phyloP scores from a whole-genome alignment of 1,284 basidiomycete genomes.

The Ceratobasidium sp. region DNA sequence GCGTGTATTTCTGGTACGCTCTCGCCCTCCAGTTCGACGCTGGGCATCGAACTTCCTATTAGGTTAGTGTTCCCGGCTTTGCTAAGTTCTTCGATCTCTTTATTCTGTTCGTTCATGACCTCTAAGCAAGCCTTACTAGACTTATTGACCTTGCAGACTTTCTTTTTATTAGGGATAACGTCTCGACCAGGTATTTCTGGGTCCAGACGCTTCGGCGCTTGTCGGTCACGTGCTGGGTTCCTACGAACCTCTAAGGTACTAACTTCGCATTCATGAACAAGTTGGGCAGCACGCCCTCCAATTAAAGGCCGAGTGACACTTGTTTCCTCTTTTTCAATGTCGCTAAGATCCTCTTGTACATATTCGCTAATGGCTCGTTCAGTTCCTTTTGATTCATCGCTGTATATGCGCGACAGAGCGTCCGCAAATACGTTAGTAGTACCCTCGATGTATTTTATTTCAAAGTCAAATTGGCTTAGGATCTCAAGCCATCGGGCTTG shows the following conservation, averaged over 20 bases:
- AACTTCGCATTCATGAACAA: not conserved
- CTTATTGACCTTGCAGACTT: too few relatives aligned
- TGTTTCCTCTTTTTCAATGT: not conserved
- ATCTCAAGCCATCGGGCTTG: conserved; percentile 56
- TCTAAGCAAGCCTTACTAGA: too few relatives aligned
- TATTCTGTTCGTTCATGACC: too few relatives aligned
- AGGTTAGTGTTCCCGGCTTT: not conserved
- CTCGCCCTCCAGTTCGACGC: conserved; percentile 22
- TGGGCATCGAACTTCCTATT: not conserved
- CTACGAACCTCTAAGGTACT: not conserved
- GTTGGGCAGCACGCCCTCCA: not conserved
- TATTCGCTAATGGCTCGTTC: not conserved
- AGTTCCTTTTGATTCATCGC: not conserved
- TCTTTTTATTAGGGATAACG: too few relatives aligned
- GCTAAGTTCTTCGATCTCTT: not conserved
- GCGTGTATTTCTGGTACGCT: not conserved
- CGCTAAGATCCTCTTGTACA: not conserved
- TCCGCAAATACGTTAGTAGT: not conserved
- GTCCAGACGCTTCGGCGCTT: not conserved
- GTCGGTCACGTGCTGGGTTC: not conserved
- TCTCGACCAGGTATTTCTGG: conserved; percentile 6
- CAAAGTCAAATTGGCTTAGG: conserved; percentile 53
- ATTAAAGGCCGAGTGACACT: not conserved
- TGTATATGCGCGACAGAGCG: too few relatives aligned
- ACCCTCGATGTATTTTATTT: conserved; percentile 51